These are phyloP conservation scores for Cadophora sp. DNA, from an alignment of 2,329 filamentous ascomycete species.

Conservation along the genomic window DNA sequence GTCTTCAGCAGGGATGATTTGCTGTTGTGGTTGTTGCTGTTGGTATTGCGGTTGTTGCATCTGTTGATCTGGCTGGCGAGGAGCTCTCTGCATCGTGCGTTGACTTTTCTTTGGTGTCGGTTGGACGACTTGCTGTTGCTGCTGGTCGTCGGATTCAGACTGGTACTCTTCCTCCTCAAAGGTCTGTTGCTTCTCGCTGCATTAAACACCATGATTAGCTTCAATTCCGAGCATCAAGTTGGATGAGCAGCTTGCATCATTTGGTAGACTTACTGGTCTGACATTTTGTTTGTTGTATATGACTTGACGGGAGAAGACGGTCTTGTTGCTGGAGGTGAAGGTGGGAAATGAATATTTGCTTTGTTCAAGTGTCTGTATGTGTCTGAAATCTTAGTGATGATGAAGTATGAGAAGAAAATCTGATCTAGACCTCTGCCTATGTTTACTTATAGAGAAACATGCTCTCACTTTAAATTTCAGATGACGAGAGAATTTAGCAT, in stretches of 20 bases:
- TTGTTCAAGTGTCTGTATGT: background rate
- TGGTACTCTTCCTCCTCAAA: slow-evolving; percentile 39
- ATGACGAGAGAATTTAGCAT: background rate
- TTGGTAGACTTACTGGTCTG: slow-evolving; percentile 35
- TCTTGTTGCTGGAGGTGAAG: slow-evolving; percentile 24
- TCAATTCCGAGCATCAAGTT: background rate
- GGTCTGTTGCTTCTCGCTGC: slow-evolving; percentile 38
- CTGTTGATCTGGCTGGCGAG: slow-evolving; percentile 46
- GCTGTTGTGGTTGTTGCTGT: slow-evolving; percentile 37
- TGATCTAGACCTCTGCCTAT: background rate
- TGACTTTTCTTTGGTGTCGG: slow-evolving; percentile 34
- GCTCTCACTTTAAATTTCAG: background rate
- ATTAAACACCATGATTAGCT: background rate
- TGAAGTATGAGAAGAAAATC: background rate
- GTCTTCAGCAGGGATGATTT: slow-evolving; percentile 33
- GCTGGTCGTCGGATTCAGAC: slow-evolving; percentile 37
- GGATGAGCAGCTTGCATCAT: background rate
- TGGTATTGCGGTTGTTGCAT: slow-evolving; percentile 44
- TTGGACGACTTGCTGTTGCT: slow-evolving; percentile 28
- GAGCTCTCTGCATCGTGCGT: slow-evolving; percentile 47
- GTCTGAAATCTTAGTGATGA: background rate
- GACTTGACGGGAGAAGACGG: slow-evolving; percentile 19
- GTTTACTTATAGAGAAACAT: background rate
- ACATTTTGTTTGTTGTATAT: slow-evolving; percentile 33
- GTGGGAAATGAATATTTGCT: slow-evolving; percentile 23